A percentile compares a stretch with the other conserved stretches of the same genome.
phyloP scores from a whole-genome alignment of 495 filamentous ascomycete genomes.

The Penicillium pancosmium region DNA sequence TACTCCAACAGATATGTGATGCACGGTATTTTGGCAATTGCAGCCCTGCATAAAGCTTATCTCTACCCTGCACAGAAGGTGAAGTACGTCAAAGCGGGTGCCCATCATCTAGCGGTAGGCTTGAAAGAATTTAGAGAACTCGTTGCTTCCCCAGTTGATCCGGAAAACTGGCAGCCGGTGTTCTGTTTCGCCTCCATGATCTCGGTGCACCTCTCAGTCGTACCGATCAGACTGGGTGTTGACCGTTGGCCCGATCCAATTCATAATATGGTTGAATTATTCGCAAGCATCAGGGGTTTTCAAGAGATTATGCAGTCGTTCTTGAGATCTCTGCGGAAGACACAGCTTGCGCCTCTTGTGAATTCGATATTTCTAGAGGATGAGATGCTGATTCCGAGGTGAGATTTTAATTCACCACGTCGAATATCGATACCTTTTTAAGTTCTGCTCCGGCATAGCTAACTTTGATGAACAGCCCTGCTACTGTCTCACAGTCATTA shows the following conservation, averaged over 20 bases:
- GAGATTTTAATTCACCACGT: neutral
- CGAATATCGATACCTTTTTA: neutral
- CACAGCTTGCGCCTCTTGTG: constrained; percentile 23
- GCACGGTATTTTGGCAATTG: constrained; percentile 44
- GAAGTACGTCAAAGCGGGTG: constrained; percentile 32
- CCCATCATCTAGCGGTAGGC: constrained; percentile 28
- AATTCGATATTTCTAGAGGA: constrained; percentile 22
- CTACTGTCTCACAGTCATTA: constrained; percentile 18
- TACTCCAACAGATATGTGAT: constrained; percentile 42
- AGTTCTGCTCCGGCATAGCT: neutral
- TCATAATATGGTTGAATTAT: constrained; percentile 22
- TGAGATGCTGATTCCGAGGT: constrained; percentile 25
- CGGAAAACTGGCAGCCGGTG: constrained; percentile 40
- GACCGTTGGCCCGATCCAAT: constrained; percentile 25
- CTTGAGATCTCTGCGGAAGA: constrained; percentile 16
- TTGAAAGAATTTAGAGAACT: constrained; percentile 27
- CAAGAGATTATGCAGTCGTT: constrained; percentile 28
- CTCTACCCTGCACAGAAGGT: constrained; percentile 12
- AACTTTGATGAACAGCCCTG: constrained; percentile 4
- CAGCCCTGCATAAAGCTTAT: constrained; percentile 40
- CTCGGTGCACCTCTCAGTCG: constrained; percentile 38
- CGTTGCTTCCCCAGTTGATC: constrained; percentile 30
- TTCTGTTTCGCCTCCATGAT: constrained; percentile 45
- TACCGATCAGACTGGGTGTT: constrained; percentile 26
- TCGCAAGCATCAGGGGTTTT: constrained; percentile 23